phyloP scores from a whole-genome alignment of 371 early-diverging fungal species.

The Rhizopus arrhizus region DNA sequence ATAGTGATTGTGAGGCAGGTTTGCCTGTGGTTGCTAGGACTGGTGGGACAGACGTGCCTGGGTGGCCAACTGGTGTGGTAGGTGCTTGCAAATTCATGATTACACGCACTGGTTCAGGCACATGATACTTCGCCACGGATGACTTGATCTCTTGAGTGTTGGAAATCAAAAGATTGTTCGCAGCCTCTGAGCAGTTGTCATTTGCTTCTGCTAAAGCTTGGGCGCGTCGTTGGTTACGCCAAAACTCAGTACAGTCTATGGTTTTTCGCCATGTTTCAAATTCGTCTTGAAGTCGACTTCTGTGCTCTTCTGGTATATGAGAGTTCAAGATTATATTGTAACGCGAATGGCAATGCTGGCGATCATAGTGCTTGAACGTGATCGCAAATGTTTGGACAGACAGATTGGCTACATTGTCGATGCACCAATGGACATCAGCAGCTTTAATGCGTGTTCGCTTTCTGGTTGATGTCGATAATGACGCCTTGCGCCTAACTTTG shows the following conservation, averaged over 20 bases:
- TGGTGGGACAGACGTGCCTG: conserved; percentile 10
- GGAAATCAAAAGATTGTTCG: conserved; percentile 19
- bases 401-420: conserved; percentile 27
- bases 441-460: conserved; percentile 8
- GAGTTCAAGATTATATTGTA: conserved; percentile 4
- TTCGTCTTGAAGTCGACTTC: conserved; percentile 16
- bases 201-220: conserved; percentile 14
- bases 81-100: no score
- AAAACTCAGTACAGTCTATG: conserved; percentile 17
- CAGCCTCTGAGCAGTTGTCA: no score
- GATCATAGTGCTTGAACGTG: conserved; percentile 11
- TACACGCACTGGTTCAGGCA: no score
- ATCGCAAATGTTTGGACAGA: conserved; percentile 13
- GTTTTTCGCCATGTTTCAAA: conserved; percentile 17
- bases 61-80: conserved; percentile 9
- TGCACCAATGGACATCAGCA: conserved; percentile 9
- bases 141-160: no score
- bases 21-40: conserved; percentile 8
- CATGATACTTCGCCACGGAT: no score
- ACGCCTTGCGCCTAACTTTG: conserved; percentile 1
- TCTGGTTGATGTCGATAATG: conserved; percentile 1
- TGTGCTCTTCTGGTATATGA: no score
- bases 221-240: conserved; percentile 10
- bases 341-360: conserved; percentile 7
- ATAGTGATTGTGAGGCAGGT: conserved; percentile 9